Percentiles rank a stretch among this genome's conserved stretches.
phyloP scores from a whole-genome alignment of 2,329 filamentous ascomycete species.

The Penicillium polonicum region DNA sequence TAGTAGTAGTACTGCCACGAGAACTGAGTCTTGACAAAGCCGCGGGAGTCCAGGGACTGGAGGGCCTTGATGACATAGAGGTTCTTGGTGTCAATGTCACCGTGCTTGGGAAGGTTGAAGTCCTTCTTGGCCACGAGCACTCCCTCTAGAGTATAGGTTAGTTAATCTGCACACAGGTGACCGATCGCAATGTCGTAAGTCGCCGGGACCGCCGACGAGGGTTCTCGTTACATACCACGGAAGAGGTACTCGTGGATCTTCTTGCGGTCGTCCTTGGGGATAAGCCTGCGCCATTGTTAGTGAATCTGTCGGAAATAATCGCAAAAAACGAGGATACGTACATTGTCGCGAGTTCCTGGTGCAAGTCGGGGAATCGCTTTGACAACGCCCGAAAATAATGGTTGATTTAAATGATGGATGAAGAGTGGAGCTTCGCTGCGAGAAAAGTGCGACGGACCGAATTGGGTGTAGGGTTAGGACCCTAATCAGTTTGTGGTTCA shows the following conservation, averaged over 20 bases:
- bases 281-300: slow-evolving; percentile 66
- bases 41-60: slow-evolving; percentile 97
- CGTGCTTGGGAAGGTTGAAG: slow-evolving; percentile 97
- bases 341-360: slow-evolving; percentile 56
- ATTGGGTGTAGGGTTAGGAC: slow-evolving; percentile 33
- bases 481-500: slow-evolving; percentile 24
- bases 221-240: slow-evolving; percentile 61
- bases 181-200: slow-evolving; percentile 5
- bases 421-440: slow-evolving; percentile 34
- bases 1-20: slow-evolving; percentile 99
- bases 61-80: slow-evolving; percentile 98
- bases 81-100: slow-evolving; percentile 99
- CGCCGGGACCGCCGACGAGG: slow-evolving; percentile 16
- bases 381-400: slow-evolving; percentile 43
- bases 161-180: slow-evolving; percentile 10
- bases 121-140: slow-evolving; percentile 98
- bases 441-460: slow-evolving; percentile 40
- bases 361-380: slow-evolving; percentile 55
- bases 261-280: slow-evolving; percentile 99
- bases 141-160: slow-evolving; percentile 54
- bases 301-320: not conserved
- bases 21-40: slow-evolving; percentile 99
- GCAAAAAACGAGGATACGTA: slow-evolving; percentile 28
- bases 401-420: slow-evolving; percentile 38
- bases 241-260: slow-evolving; percentile 99